phyloP scores from a whole-genome alignment of 805 yeast genomes.

The Kazachstania africana region DNA sequence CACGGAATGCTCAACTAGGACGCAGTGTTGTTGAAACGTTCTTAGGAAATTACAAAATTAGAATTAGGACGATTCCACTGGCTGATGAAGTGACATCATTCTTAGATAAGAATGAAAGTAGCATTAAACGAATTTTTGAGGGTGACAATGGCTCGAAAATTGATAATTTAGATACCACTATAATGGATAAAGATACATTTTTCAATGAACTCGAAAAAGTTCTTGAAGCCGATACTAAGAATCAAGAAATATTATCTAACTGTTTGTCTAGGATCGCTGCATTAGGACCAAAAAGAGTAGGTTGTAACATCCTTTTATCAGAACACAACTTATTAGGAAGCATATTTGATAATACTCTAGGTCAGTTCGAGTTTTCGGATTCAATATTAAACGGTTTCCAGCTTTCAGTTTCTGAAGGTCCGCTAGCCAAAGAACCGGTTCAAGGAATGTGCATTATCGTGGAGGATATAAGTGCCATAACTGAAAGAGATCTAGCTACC shows the following conservation, averaged over 20 bases:
- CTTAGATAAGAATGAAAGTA: slow-evolving; percentile 35
- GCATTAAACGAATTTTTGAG: slow-evolving; percentile 26
- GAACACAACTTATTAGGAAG: slow-evolving; percentile 27
- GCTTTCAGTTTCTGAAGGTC: slow-evolving; percentile 73
- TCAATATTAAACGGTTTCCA: slow-evolving; percentile 76
- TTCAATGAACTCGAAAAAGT: slow-evolving; percentile 24
- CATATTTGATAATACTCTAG: slow-evolving; percentile 15
- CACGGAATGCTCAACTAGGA: slow-evolving; percentile 33
- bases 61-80: slow-evolving; percentile 40
- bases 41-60: slow-evolving; percentile 38
- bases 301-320: slow-evolving; percentile 58
- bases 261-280: slow-evolving; percentile 36
- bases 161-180: slow-evolving; percentile 1
- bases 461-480: slow-evolving; percentile 27
- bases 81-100: slow-evolving; percentile 39
- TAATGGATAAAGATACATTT: slow-evolving; percentile 18
- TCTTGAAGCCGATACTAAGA: slow-evolving; percentile 18
- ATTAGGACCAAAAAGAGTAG: slow-evolving; percentile 69
- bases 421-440: slow-evolving; percentile 75
- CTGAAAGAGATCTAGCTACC: slow-evolving; percentile 19
- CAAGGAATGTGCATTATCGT: slow-evolving; percentile 63
- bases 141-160: slow-evolving; percentile 7
- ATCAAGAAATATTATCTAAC: slow-evolving; percentile 20
- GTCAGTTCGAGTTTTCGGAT: slow-evolving; percentile 37
- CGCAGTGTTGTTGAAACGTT: slow-evolving; percentile 40